phyloP scores from a whole-genome alignment of 2,329 filamentous ascomycete genomes.

The Exophiala lecanii-corni region DNA sequence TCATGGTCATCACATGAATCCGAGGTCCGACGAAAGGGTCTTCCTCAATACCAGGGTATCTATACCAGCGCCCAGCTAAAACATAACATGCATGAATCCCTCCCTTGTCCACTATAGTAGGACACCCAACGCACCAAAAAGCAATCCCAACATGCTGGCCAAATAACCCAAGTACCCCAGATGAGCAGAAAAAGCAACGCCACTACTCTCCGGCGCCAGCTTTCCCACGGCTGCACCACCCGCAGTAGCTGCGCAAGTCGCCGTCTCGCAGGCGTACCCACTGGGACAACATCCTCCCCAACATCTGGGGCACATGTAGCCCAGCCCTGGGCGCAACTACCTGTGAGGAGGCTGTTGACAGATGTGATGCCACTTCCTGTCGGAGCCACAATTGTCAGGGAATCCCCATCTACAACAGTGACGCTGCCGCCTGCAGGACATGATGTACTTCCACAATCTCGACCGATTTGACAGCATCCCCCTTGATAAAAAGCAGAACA shows the following conservation, averaged over 20 bases:
- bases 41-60: too few species aligned
- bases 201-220: conserved; percentile 30
- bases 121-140: background rate
- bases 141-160: background rate
- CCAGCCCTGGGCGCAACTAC: conserved; percentile 74
- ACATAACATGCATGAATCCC: too few species aligned
- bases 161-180: background rate
- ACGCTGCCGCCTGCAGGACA: conserved; percentile 63
- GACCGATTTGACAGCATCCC: conserved; percentile 83
- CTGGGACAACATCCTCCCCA: conserved; percentile 79
- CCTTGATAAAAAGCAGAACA: conserved; percentile 76
- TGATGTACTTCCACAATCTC: conserved; percentile 75
- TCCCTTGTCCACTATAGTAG: background rate
- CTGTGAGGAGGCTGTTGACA: conserved; percentile 30
- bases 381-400: conserved; percentile 66
- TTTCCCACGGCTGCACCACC: conserved; percentile 43
- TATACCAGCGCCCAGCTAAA: too few species aligned
- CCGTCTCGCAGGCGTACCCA: conserved; percentile 68
- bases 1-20: too few species aligned
- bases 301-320: conserved; percentile 61
- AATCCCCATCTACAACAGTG: conserved; percentile 60
- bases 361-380: conserved; percentile 39
- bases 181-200: conserved; percentile 6
- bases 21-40: too few species aligned
- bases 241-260: conserved; percentile 61